phyloP scores from a whole-genome alignment of 768 basidiomycete species.

The Mycena vulgaris region DNA sequence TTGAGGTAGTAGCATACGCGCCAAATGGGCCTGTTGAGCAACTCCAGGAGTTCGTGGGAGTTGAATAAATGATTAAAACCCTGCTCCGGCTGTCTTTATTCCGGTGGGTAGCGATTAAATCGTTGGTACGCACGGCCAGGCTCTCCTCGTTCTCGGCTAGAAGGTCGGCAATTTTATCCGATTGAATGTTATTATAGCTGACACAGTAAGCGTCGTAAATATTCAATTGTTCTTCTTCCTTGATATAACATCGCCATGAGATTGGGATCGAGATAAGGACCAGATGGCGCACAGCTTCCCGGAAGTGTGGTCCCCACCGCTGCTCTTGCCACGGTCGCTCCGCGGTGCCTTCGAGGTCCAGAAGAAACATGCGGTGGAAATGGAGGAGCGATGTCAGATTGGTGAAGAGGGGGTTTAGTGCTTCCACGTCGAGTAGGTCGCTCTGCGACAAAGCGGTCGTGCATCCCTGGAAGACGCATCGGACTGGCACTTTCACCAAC shows the following conservation, averaged over 20 bases:
- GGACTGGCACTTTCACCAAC: too few relatives aligned
- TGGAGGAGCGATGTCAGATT: slow-evolving; percentile 93
- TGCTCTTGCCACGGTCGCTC: slow-evolving; percentile 87
- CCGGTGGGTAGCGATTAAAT: too few relatives aligned
- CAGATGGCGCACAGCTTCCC: slow-evolving; percentile 85
- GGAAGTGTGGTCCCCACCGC: slow-evolving; percentile 88
- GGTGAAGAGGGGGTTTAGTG: too few relatives aligned
- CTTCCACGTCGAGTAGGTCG: too few relatives aligned
- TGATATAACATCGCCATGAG: slow-evolving; percentile 48
- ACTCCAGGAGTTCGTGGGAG: too few relatives aligned
- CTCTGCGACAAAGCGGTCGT: too few relatives aligned
- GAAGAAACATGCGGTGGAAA: slow-evolving; percentile 94
- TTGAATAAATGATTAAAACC: too few relatives aligned
- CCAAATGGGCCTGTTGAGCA: too few relatives aligned
- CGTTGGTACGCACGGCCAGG: slow-evolving; percentile 77
- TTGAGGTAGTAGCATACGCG: too few relatives aligned
- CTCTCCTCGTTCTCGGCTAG: slow-evolving; percentile 85
- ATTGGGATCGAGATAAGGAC: slow-evolving; percentile 56
- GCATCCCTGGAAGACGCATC: too few relatives aligned
- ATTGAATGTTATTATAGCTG: slow-evolving; percentile 65
- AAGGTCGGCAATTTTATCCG: slow-evolving; percentile 41
- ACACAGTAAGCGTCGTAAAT: slow-evolving; percentile 95
- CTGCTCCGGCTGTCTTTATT: too few relatives aligned
- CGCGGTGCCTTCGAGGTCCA: slow-evolving; percentile 86
- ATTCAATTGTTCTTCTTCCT: slow-evolving; percentile 59